Conservation (phyloP, 805 yeast species). For the Yueomyces sinensis region DNA sequence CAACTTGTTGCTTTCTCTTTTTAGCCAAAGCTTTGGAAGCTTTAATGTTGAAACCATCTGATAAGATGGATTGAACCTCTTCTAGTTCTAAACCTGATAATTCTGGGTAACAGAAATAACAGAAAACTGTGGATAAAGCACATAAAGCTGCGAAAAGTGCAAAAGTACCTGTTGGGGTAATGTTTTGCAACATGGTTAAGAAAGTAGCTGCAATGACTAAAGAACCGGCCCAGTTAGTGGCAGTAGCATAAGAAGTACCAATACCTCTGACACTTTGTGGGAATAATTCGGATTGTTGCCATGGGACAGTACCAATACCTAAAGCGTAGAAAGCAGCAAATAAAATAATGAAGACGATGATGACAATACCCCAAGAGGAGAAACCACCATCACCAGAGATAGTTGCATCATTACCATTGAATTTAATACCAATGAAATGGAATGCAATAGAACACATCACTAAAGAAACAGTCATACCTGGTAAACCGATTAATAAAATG, state of each 20-base stretch:
- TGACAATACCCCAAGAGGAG: slow-evolving; percentile 77
- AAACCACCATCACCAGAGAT: slow-evolving; percentile 31
- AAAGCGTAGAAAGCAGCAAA: slow-evolving; percentile 85
- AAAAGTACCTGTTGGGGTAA: slow-evolving; percentile 93
- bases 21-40: slow-evolving; percentile 44
- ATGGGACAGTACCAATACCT: slow-evolving; percentile 95
- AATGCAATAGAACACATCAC: slow-evolving; percentile 81
- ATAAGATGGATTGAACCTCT: slow-evolving; percentile 71
- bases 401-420: slow-evolving; percentile 34
- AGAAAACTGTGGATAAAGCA: slow-evolving; percentile 55
- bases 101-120: slow-evolving; percentile 83
- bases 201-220: slow-evolving; percentile 82
- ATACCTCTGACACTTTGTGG: slow-evolving; percentile 89
- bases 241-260: slow-evolving; percentile 84
- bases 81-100: slow-evolving; percentile 81
- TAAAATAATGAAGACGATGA: slow-evolving; percentile 72
- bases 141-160: slow-evolving; percentile 79
- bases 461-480: slow-evolving; percentile 70
- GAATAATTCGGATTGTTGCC: slow-evolving; percentile 95
- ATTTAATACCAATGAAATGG: slow-evolving; percentile 63
- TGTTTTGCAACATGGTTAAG: slow-evolving; percentile 83
- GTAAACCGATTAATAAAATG: slow-evolving; percentile 66
- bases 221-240: slow-evolving; percentile 93
- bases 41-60: slow-evolving; percentile 78
- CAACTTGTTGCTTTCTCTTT: slow-evolving; percentile 25